phyloP scores from a whole-genome alignment of 2,329 filamentous ascomycete genomes.

The Hymenoscyphus repandus region DNA sequence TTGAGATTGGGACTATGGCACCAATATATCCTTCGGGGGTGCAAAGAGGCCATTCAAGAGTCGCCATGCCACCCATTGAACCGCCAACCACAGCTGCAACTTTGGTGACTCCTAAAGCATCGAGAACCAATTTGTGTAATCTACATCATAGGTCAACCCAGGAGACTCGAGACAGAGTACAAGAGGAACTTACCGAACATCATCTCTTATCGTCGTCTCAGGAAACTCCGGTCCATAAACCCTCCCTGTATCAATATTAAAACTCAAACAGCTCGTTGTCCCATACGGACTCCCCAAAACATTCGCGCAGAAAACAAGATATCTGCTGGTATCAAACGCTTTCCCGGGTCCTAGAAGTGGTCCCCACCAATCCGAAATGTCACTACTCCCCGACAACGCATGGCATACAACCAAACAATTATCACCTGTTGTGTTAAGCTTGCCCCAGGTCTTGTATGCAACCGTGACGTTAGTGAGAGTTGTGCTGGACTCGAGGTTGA shows the following conservation, averaged over 20 bases:
- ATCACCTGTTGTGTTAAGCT: constrained; percentile 49
- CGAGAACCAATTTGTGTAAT: constrained; percentile 49
- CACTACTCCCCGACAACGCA: constrained; percentile 74
- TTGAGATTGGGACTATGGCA: constrained; percentile 50
- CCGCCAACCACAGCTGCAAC: constrained; percentile 51
- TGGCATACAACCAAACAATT: constrained; percentile 70
- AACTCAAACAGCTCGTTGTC: constrained; percentile 76
- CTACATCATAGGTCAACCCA: constrained; percentile 24
- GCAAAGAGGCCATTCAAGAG: constrained; percentile 52
- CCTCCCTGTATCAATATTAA: constrained; percentile 61
- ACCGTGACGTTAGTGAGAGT: constrained; percentile 69
- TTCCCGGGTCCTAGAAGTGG: constrained; percentile 56
- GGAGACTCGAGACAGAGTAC: neutral
- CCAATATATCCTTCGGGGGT: constrained; percentile 44
- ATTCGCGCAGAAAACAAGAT: constrained; percentile 80
- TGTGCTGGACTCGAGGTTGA: constrained; percentile 84
- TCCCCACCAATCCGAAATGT: constrained; percentile 82
- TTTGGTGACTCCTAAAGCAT: constrained; percentile 47
- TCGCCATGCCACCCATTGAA: constrained; percentile 54
- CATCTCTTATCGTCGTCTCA: constrained; percentile 85
- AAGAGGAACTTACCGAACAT: constrained; percentile 66
- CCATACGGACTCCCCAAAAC: constrained; percentile 77
- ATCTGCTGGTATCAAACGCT: constrained; percentile 59
- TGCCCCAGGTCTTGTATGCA: constrained; percentile 59
- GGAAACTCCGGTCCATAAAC: constrained; percentile 91